phyloP scores from a whole-genome alignment of 768 basidiomycete genomes.

The Asterophora parasitica region DNA sequence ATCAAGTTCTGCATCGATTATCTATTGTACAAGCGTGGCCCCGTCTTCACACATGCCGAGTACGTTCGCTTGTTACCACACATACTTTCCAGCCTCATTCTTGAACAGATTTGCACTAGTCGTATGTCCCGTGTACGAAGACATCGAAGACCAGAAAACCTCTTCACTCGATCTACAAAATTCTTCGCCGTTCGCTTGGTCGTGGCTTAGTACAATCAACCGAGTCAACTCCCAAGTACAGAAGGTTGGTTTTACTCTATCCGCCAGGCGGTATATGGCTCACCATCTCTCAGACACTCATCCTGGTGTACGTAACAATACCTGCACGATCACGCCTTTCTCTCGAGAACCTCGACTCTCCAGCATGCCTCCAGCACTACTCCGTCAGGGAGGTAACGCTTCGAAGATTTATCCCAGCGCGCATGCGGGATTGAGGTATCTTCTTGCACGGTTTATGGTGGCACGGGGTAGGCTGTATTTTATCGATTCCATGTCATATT shows the following conservation, averaged over 20 bases:
- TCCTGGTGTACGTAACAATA: constrained; percentile 90
- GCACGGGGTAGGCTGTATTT: constrained; percentile 5
- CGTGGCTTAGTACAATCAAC: constrained; percentile 96
- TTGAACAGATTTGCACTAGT: constrained; percentile 76
- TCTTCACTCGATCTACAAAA: constrained; percentile 68
- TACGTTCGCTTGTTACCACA: constrained; percentile 34
- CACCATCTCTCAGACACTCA: constrained; percentile 59
- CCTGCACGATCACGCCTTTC: constrained; percentile 64
- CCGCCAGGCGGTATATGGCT: background rate
- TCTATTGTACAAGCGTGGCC: constrained; percentile 90
- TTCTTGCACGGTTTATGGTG: background rate
- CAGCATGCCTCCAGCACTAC: constrained; percentile 72
- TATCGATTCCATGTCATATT: background rate
- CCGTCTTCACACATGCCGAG: constrained; percentile 96
- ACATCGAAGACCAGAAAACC: constrained; percentile 59
- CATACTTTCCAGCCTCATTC: background rate
- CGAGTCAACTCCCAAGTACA: constrained; percentile 95
- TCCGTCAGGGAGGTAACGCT: constrained; percentile 81
- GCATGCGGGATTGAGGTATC: constrained; percentile 74
- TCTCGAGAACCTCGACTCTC: constrained; percentile 51
- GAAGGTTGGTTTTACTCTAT: constrained; percentile 53
- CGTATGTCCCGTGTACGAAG: constrained; percentile 88
- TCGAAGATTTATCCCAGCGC: constrained; percentile 82
- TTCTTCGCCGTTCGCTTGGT: constrained; percentile 76
- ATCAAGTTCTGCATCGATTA: constrained; percentile 98